Base-by-base conservation (phyloP, 2,329 filamentous ascomycete genomes). In the Pseudogymnoascus destructans region DNA sequence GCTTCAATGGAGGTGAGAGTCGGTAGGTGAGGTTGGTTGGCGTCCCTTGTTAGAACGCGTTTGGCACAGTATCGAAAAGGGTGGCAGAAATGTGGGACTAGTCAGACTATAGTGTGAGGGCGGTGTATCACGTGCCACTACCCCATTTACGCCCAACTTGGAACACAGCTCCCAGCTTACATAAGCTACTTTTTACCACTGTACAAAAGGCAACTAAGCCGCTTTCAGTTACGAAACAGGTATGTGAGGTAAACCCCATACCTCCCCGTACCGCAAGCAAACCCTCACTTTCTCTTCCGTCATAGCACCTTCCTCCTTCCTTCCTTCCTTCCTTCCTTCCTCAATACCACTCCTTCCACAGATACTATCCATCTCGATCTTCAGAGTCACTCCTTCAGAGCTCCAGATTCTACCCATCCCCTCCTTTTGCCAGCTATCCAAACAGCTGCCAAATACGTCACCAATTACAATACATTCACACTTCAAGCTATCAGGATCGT, bases 321-420 rank as follows among this genome's bases (percentile, higher is more conserved):
- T 73, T 77, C 73, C 73, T 73, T 75, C 69, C 64, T 65, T 63
- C 63, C 59, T 63, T 65, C 71, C 69, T 68, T 67, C 70, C 61
- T 67, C 68, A 65, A 68, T 65, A 67, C 42, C 57, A 65, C 46
- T 59, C 66, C 61, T 63, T 68, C 66, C 66, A 67, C 67, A 62
- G 61, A 54, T 57, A 58, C 54, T 57, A 38, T 57, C 36, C 64
- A 60, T 63, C 64, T 67, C 61, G 17, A 32, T 46, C 23, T 49
- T 42, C 25, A 46, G 30, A 55, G 30, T 55, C 46, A 42, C 25
- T 58, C 46, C 57, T 56, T 35, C 46, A 30, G 21, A 58, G 49
- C 58, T 40, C 32, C 32, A 57, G 49, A 57, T 38, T 27, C 25
- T 57, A 61, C 60, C 64, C 27, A 64, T 64, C 63, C 65, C 60